phyloP scores from a whole-genome alignment of 176 grass and related monocot species.

The Lolium perenne region DNA sequence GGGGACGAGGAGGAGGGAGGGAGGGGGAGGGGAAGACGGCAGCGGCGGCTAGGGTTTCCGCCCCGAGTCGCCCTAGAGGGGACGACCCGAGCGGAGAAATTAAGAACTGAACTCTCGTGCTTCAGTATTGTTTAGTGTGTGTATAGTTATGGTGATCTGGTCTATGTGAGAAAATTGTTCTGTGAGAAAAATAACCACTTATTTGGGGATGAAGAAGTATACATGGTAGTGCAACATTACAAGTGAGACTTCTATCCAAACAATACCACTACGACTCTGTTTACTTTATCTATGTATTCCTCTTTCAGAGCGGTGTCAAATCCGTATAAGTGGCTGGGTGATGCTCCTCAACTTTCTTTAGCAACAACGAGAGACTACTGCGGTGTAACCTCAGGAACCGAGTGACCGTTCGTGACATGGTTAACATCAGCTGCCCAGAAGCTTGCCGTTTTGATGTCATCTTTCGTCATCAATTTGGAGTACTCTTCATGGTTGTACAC shows the following conservation, averaged over 20 bases:
- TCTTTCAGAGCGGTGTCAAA: not conserved
- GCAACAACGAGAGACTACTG: conserved; percentile 28
- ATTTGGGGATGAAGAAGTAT: not conserved
- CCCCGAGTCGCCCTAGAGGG: no score
- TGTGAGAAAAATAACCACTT: not conserved
- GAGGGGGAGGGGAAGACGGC: no score
- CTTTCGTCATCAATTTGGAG: conserved; percentile 70
- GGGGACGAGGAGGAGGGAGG: no score
- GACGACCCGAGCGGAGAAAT: no score
- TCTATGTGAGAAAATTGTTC: not conserved
- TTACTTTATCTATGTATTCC: not conserved
- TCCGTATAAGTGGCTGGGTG: not conserved
- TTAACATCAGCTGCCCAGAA: conserved; percentile 51
- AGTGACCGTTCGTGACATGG: conserved; percentile 9
- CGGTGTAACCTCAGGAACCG: conserved; percentile 29
- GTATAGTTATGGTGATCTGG: not conserved
- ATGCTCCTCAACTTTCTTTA: conserved; percentile 55
- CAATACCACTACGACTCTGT: not conserved
- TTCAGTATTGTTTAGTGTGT: not conserved
- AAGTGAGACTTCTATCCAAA: not conserved
- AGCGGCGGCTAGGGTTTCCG: no score
- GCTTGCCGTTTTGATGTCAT: conserved; percentile 63
- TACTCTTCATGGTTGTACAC: conserved; percentile 84
- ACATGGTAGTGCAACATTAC: not conserved
- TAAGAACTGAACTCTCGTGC: no score